Conservation (phyloP, 2,329 filamentous ascomycete genomes). For the Tolypocladium pustulatum region DNA sequence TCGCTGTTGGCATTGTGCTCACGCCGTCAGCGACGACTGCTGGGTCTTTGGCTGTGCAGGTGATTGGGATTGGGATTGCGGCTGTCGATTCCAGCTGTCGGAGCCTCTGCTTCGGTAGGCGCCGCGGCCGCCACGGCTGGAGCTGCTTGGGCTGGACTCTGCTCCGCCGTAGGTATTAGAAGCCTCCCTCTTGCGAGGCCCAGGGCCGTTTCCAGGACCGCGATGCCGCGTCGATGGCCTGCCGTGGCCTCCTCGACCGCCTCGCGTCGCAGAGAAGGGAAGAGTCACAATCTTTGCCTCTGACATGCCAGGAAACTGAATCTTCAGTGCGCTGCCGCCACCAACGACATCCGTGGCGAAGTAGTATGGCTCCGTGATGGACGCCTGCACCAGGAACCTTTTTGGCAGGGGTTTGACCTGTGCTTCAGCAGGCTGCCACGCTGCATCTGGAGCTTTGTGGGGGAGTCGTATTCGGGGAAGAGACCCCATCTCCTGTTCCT, state of each 20-base stretch:
- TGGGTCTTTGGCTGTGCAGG: conserved; percentile 8
- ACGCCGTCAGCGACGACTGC: conserved; percentile 15
- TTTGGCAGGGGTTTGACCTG: conserved; percentile 44
- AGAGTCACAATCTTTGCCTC: conserved; percentile 27
- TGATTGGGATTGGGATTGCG: conserved; percentile 3
- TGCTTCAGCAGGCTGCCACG: conserved; percentile 49
- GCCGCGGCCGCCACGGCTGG: conserved; percentile 25
- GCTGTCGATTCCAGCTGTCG: conserved; percentile 29
- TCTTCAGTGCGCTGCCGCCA: conserved; percentile 24
- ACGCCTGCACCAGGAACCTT: conserved; percentile 33
- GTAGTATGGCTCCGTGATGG: conserved; percentile 23
- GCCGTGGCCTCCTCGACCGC: conserved; percentile 15
- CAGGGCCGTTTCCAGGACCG: conserved; percentile 14
- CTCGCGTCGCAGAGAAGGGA: conserved; percentile 22
- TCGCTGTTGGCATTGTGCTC: not conserved
- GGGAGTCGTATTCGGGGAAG: conserved; percentile 63
- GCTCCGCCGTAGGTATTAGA: conserved; percentile 17
- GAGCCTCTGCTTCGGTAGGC: conserved; percentile 27
- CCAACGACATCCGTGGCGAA: conserved; percentile 21
- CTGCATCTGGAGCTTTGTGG: conserved; percentile 46
- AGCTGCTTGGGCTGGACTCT: conserved; percentile 5
- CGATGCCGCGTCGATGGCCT: conserved; percentile 18
- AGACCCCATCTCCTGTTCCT: conserved; percentile 71
- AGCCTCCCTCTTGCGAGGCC: conserved; percentile 20
- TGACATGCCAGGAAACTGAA: conserved; percentile 31